These are phyloP conservation scores for Fusarium xylarioides DNA, from an alignment of 2,329 filamentous ascomycete genomes.

Conservation along the genomic window DNA sequence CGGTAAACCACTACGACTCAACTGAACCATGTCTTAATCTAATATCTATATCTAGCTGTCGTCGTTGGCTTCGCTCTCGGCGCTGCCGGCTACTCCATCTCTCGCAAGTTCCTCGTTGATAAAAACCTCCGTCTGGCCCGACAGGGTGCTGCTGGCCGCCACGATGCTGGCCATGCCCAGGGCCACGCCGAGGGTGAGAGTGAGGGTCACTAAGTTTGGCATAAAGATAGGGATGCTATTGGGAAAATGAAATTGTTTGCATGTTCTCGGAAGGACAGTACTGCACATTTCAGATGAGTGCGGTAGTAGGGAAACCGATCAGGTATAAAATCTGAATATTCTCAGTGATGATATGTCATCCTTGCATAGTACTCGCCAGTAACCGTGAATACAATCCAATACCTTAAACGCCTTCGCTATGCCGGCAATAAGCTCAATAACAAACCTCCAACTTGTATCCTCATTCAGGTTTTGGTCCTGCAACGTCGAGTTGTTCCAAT, in stretches of 20 bases:
- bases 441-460: constrained; percentile 48
- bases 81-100: constrained; percentile 83
- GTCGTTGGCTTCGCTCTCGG: constrained; percentile 86
- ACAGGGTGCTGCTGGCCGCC: constrained; percentile 61
- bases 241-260: constrained; percentile 30
- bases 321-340: constrained; percentile 39
- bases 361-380: constrained; percentile 8
- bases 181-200: constrained; percentile 22
- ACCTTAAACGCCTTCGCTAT: constrained; percentile 59
- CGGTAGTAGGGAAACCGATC: constrained; percentile 36
- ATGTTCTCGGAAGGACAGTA: constrained; percentile 26
- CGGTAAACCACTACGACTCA: constrained; percentile 63
- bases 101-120: constrained; percentile 85
- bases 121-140: constrained; percentile 90
- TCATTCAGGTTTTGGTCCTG: constrained; percentile 79
- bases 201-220: constrained; percentile 46
- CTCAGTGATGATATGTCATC: constrained; percentile 38
- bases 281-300: constrained; percentile 43
- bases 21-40: constrained; percentile 33
- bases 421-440: constrained; percentile 44
- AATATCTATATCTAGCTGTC: constrained; percentile 65
- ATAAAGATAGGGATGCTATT: constrained; percentile 16
- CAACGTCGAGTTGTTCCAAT: constrained; percentile 90
- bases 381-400: constrained; percentile 38
- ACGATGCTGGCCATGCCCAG: constrained; percentile 47